phyloP scores from a whole-genome alignment of 257 asterid genomes.

The Hygrophila difformis region DNA sequence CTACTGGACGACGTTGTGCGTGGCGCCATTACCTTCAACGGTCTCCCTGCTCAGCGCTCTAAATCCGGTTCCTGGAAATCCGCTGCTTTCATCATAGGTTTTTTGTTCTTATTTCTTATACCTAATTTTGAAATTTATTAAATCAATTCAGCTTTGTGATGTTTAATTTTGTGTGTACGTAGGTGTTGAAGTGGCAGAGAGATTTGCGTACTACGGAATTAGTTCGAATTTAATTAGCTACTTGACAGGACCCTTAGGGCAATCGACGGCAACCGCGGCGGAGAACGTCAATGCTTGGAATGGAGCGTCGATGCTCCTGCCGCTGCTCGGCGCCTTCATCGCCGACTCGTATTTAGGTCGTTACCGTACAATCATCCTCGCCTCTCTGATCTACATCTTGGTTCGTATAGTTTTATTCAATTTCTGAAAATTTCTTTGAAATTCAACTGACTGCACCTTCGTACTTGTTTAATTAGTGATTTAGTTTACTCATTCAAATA shows the following conservation, averaged over 20 bases:
- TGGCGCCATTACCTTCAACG: conserved; percentile 19
- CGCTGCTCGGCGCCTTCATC: conserved; percentile 31
- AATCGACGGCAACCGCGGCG: conserved; percentile 37
- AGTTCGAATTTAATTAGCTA: conserved; percentile 30
- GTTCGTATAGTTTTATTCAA: conserved; percentile 13
- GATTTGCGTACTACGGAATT: conserved; percentile 31
- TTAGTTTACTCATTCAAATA: no score
- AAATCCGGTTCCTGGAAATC: conserved; percentile 35
- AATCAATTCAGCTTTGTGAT: no score
- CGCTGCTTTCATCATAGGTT: conserved; percentile 26
- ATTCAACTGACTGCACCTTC: no score
- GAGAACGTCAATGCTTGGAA: conserved; percentile 30
- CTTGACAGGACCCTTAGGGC: conserved; percentile 33
- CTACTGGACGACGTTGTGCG: conserved; percentile 17
- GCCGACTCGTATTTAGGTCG: conserved; percentile 38
- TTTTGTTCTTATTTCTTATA: background rate
- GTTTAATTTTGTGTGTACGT: background rate
- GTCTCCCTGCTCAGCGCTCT: conserved; percentile 17
- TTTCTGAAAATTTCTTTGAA: no score
- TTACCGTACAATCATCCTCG: conserved; percentile 23
- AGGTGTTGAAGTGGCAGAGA: conserved; percentile 33
- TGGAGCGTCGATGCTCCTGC: conserved; percentile 26
- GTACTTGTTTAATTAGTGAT: no score
- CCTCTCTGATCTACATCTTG: conserved; percentile 27
- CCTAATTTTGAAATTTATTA: background rate